Base-by-base conservation (phyloP, 345 rosid species). In the Aurinia saxatilis region DNA sequence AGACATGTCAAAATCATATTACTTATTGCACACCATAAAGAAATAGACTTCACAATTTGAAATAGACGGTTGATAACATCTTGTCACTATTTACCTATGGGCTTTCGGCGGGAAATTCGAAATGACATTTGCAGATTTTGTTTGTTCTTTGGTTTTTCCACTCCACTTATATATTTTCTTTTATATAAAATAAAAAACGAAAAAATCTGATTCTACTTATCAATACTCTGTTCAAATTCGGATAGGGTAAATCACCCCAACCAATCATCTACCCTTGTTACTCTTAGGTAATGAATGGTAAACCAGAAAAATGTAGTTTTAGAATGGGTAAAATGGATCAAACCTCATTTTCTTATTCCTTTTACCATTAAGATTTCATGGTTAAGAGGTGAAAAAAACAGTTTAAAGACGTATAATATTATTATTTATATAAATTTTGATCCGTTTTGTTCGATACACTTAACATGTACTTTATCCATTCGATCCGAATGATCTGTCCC, bases 31-130 rank as follows among this genome's bases (percentile, higher is more conserved):
- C 15, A 38, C 1, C n/a, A 12, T 9, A 25, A 13, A 8, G 17
- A 59, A 18, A 19, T 40, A 27, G 60, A 53, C 62, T 29, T 61
- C 2, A 16, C 8, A 63, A n/a, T 63, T 55, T 63, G 65, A 63
- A 63, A 63, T 63, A 7, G 60, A 63, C 38, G 65, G 60, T 33
- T 56, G 75, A 63, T 70, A 63, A 45, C 15, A 46, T 13, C 52
- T 12, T 70, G 57, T 71, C 69, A 55, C 59, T 18, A 46, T 42
- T 13, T 52, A 21, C n/a, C 44, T 6, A 15, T 40, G 33, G 0
- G 30, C 70, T 63, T 64, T 57, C 60, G 66, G 75, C 75, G 70
- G 75, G 75, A 71, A 71, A 57, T 71, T 64, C 70, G 70, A 71
- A 71, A 41, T 64, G 70, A 71, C 75, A 64, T 50, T 57, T 41